phyloP scores from a whole-genome alignment of 495 filamentous ascomycete species.

The Aspergillus ostianus region DNA sequence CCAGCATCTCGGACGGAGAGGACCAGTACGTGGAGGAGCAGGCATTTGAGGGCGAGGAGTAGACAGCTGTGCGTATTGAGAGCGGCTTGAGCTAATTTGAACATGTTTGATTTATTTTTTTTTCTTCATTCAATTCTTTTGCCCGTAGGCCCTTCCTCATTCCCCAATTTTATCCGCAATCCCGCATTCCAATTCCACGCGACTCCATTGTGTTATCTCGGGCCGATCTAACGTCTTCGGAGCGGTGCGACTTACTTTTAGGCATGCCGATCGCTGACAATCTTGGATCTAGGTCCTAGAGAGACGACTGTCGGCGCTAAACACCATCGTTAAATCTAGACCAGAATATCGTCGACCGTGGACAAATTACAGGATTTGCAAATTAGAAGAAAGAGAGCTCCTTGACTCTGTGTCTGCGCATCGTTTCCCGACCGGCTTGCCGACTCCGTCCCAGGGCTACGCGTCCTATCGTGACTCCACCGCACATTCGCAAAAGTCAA shows the following conservation, averaged over 20 bases:
- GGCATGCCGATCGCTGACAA: not conserved
- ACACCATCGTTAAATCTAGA: not conserved
- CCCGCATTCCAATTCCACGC: too few relatives aligned
- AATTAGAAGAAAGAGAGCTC: too few relatives aligned
- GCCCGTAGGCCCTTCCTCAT: too few relatives aligned
- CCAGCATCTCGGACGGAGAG: conserved; percentile 73
- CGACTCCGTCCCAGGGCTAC: not conserved
- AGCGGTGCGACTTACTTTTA: not conserved
- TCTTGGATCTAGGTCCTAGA: not conserved
- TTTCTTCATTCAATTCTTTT: too few relatives aligned
- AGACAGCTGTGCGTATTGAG: not conserved
- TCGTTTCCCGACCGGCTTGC: not conserved
- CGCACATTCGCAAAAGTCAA: not conserved
- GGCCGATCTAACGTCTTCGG: not conserved
- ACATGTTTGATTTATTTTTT: too few relatives aligned
- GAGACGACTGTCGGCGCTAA: not conserved
- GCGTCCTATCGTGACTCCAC: too few relatives aligned
- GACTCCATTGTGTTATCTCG: not conserved
- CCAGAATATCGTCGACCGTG: not conserved
- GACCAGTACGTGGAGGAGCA: conserved; percentile 49
- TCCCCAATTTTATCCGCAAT: too few relatives aligned
- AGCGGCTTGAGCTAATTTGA: not conserved
- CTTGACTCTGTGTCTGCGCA: not conserved
- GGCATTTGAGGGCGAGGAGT: not conserved
- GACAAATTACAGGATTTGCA: not conserved